These are phyloP conservation scores for Willaertia magna DNA, from an alignment of 208 protist species.

Conservation along the genomic window DNA sequence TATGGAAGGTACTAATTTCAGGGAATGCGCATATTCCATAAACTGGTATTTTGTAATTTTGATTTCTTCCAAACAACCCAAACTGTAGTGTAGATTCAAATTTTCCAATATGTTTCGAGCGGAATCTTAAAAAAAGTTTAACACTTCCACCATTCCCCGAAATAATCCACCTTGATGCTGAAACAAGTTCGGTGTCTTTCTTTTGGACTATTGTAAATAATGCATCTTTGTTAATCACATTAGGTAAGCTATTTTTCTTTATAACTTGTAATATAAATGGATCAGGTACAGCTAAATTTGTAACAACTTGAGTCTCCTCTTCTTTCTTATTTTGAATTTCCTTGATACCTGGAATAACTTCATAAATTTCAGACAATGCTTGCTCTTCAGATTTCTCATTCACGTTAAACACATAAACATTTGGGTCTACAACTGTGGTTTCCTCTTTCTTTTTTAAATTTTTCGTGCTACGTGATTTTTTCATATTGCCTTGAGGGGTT, in stretches of 20 bases:
- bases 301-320: not conserved
- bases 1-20: constrained; percentile 62
- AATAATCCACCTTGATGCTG: not conserved
- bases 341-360: not conserved
- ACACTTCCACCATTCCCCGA: not conserved
- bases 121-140: not conserved
- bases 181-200: not conserved
- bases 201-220: not conserved
- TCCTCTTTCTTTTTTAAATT: no score
- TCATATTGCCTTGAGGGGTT: no score
- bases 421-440: no score
- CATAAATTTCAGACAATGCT: no score
- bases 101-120: not conserved
- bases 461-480: no score
- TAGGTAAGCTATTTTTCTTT: not conserved
- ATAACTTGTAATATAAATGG: not conserved
- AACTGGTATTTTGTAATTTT: not conserved
- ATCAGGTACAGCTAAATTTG: not conserved
- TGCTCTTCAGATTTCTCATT: no score
- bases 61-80: not conserved
- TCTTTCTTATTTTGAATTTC: not conserved
- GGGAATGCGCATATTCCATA: constrained; percentile 48
- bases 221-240: not conserved
- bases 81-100: not conserved
- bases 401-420: no score